Evolutionary conservation across 1,284 basidiomycete genomes (phyloP).

Genomic region (Trichosporon faecale): DNA sequence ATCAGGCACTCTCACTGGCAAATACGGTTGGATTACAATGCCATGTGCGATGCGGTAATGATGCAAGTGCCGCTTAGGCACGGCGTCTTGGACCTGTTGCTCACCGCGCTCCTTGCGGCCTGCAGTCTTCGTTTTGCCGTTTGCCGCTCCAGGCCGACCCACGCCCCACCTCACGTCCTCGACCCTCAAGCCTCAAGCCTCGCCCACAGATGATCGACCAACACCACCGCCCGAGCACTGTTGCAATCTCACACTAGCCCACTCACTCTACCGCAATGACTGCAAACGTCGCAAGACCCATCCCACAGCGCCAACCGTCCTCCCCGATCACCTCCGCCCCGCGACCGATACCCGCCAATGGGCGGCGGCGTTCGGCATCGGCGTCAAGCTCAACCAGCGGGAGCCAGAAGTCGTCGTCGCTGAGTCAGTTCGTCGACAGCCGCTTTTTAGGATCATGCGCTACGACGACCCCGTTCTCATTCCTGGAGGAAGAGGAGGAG

Average conservation of each 20-base stretch:
- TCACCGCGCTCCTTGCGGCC: neutral
- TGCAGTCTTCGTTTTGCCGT: neutral
- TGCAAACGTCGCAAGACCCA: neutral
- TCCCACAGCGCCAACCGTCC: neutral
- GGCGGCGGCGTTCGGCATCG: neutral
- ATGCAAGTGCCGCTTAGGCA: neutral
- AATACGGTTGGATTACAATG: neutral
- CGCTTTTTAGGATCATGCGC: slow-evolving; percentile 12
- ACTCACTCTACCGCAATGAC: neutral
- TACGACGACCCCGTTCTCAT: slow-evolving; percentile 16
- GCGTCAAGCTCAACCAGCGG: neutral
- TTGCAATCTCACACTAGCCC: neutral
- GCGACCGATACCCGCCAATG: neutral
- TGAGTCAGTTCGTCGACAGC: neutral
- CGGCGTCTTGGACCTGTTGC: neutral
- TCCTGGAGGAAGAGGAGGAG: neutral
- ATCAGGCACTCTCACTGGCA: neutral
- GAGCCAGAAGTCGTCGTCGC: neutral
- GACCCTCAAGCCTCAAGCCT: neutral
- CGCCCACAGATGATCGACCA: neutral
- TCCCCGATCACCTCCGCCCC: neutral
- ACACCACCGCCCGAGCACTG: neutral
- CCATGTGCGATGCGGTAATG: neutral
- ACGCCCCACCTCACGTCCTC: neutral
- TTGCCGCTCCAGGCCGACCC: neutral